Percentiles rank a stretch among this genome's conserved stretches.
phyloP scores from a whole-genome alignment of 495 filamentous ascomycete species.

The Hypoxylon crocopeplum region DNA sequence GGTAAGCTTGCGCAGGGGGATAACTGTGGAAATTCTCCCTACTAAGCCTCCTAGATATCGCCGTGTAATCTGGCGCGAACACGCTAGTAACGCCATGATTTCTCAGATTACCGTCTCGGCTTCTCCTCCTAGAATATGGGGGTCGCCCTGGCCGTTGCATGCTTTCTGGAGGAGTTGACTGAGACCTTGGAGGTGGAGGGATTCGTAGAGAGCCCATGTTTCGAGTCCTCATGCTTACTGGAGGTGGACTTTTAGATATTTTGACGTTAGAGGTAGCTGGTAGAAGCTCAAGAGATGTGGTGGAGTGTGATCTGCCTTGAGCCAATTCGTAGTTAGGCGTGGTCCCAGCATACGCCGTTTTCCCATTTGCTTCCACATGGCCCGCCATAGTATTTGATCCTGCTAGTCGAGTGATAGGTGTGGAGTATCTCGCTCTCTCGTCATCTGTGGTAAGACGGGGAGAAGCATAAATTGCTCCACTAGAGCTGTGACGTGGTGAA shows the following conservation, averaged over 20 bases:
- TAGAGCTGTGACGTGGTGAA: not conserved
- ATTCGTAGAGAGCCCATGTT: constrained; percentile 46
- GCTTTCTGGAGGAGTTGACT: constrained; percentile 44
- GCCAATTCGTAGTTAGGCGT: constrained; percentile 8
- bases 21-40: constrained; percentile 43
- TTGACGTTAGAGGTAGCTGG: constrained; percentile 34
- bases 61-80: constrained; percentile 11
- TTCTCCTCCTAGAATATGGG: constrained; percentile 36
- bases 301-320: constrained; percentile 9
- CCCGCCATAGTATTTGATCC: constrained; percentile 33
- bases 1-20: constrained; percentile 25
- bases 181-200: constrained; percentile 47
- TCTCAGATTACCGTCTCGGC: constrained; percentile 44
- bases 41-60: constrained; percentile 38
- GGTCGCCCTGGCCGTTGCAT: constrained; percentile 7
- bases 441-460: not conserved
- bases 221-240: constrained; percentile 44
- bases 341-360: not conserved
- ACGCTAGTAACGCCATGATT: constrained; percentile 19
- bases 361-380: constrained; percentile 17
- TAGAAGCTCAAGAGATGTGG: constrained; percentile 33
- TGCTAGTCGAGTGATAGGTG: not conserved
- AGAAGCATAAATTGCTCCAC: not conserved
- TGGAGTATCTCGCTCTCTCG: constrained; percentile 8
- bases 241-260: constrained; percentile 40